Conservation (phyloP, 768 basidiomycete species). For the Panaeolus papilionaceus region DNA sequence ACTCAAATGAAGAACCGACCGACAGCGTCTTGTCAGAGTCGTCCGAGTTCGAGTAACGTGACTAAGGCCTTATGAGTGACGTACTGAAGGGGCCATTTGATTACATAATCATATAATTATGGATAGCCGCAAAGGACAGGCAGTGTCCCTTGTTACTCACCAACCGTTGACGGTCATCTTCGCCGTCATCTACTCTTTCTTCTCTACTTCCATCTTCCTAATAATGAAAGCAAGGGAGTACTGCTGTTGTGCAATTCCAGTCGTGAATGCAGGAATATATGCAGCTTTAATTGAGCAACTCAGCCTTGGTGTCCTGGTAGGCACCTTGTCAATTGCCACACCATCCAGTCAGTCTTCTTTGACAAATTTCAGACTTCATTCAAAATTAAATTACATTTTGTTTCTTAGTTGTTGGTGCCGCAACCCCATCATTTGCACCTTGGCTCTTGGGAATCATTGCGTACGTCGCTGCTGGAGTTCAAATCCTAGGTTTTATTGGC, state of each 20-base stretch:
- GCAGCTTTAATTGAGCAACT: slow-evolving; percentile 80
- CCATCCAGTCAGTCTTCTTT: slow-evolving; percentile 67
- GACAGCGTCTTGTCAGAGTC: background rate
- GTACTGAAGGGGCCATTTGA: background rate
- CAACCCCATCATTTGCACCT: slow-evolving; percentile 78
- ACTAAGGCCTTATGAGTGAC: background rate
- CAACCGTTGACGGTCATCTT: slow-evolving; percentile 17
- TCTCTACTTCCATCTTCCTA: slow-evolving; percentile 33
- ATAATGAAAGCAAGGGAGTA: slow-evolving; percentile 83
- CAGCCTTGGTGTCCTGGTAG: slow-evolving; percentile 66
- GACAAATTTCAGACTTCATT: slow-evolving; percentile 1
- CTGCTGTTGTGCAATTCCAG: slow-evolving; percentile 92
- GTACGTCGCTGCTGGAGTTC: slow-evolving; percentile 77
- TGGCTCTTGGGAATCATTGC: slow-evolving; percentile 78
- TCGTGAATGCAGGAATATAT: slow-evolving; percentile 92
- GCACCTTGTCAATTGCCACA: slow-evolving; percentile 77
- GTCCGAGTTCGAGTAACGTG: slow-evolving; percentile 4
- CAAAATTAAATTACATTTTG: slow-evolving; percentile 15
- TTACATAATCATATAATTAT: slow-evolving; percentile 15
- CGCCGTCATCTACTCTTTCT: slow-evolving; percentile 27
- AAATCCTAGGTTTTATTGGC: slow-evolving; percentile 86
- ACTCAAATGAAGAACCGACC: background rate
- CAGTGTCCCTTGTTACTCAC: background rate
- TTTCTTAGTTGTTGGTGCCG: slow-evolving; percentile 80
- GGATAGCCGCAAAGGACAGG: background rate